Evolutionary conservation across 306 rosid species (phyloP).

Genomic region (Mucuna pruriens): DNA sequence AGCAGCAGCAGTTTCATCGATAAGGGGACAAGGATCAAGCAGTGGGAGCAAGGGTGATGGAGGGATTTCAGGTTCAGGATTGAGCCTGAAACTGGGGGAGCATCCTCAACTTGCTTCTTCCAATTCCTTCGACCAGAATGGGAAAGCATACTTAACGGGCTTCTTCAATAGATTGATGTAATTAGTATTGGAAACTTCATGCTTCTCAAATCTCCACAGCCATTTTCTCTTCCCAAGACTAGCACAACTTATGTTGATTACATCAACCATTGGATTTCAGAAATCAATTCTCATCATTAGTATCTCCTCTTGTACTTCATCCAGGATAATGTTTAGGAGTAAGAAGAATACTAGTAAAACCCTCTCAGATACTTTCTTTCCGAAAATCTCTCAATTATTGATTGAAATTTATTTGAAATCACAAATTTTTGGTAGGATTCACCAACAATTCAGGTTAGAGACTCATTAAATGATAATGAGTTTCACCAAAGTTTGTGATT

Average conservation of each 20-base stretch:
- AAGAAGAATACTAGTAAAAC: no score
- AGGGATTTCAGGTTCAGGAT: constrained; percentile 40
- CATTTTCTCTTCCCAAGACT: constrained; percentile 34
- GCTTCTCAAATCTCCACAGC: constrained; percentile 41
- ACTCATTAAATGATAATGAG: no score
- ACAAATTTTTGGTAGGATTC: no score
- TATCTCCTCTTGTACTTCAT: not conserved
- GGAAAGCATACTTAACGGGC: constrained; percentile 38
- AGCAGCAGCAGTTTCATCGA: constrained; percentile 62
- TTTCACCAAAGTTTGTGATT: no score
- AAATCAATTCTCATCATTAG: not conserved
- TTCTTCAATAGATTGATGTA: constrained; percentile 44
- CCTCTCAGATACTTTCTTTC: no score
- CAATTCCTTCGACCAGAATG: constrained; percentile 40
- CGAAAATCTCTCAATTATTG: no score
- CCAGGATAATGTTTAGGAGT: not conserved
- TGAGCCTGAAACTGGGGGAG: constrained; percentile 38
- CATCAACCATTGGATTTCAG: not conserved
- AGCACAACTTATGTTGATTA: not conserved
- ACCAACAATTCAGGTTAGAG: no score
- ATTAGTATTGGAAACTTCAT: constrained; percentile 43
- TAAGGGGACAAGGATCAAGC: constrained; percentile 37
- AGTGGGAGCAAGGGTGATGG: constrained; percentile 32
- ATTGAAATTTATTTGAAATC: no score
- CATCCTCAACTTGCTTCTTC: constrained; percentile 31